phyloP scores from a whole-genome alignment of 225 moss, liverwort and hornwort species.

The Sphagnum tenellum region DNA sequence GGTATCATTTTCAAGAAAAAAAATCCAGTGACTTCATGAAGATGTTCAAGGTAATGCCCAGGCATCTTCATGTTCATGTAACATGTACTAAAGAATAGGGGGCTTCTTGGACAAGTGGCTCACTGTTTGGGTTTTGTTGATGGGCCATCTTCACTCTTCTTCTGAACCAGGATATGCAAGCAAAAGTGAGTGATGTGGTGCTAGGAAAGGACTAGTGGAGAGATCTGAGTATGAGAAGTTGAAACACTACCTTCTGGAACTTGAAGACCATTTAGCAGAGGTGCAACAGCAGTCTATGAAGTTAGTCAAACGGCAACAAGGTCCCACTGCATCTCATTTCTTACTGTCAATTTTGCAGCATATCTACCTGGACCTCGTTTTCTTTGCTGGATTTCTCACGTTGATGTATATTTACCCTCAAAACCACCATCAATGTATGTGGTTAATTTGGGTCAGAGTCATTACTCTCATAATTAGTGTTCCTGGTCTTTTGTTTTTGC shows the following conservation, averaged over 20 bases:
- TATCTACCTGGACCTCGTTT: no score
- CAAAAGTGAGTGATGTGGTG: conserved; percentile 94
- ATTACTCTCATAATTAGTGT: no score
- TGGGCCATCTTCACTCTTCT: no score
- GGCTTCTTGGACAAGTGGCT: no score
- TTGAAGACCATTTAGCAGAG: conserved; percentile 91
- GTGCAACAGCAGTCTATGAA: conserved; percentile 91
- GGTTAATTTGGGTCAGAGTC: no score
- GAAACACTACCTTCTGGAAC: conserved; percentile 73
- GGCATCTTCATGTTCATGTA: no score
- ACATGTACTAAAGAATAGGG: no score
- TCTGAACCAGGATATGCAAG: conserved; percentile 65
- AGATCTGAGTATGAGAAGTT: conserved; percentile 84
- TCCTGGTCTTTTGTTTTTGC: conserved; percentile 4
- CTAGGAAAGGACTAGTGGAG: conserved; percentile 90
- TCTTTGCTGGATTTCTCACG: no score
- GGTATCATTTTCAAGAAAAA: conserved; percentile 75
- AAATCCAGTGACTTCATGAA: conserved; percentile 93
- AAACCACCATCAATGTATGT: no score
- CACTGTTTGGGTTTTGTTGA: no score
- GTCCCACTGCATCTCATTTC: conserved; percentile 9
- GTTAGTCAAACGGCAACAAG: conserved; percentile 91
- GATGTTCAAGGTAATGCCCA: conserved; percentile 73
- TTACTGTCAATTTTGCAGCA: no score
- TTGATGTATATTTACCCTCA: no score